These are phyloP conservation scores for Mycena olivaceomarginata DNA, from an alignment of 768 basidiomycete genomes.

Conservation along the genomic window DNA sequence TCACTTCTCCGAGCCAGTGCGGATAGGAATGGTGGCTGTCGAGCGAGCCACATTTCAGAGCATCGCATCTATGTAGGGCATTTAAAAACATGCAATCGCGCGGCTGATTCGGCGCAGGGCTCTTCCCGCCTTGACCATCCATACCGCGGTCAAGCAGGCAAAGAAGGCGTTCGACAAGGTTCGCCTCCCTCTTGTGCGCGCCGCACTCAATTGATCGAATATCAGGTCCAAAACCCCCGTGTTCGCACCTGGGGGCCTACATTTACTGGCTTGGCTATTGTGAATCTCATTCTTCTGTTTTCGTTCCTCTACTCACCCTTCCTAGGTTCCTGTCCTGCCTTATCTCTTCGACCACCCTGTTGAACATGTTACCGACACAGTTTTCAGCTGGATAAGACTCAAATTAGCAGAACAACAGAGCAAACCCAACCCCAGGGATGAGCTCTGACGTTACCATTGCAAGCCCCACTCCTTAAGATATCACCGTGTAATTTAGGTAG, in stretches of 20 bases:
- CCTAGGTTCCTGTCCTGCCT: slow-evolving; percentile 76
- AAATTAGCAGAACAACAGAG: slow-evolving; percentile 66
- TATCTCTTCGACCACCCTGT: slow-evolving; percentile 90
- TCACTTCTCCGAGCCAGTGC: slow-evolving; percentile 81
- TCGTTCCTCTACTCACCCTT: background rate
- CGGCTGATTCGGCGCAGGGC: slow-evolving; percentile 68
- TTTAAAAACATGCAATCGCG: background rate
- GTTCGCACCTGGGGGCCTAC: slow-evolving; percentile 87
- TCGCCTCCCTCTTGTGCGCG: background rate
- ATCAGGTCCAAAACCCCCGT: slow-evolving; percentile 69
- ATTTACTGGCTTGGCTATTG: slow-evolving; percentile 80
- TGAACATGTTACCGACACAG: slow-evolving; percentile 79
- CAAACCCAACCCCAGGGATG: slow-evolving; percentile 52
- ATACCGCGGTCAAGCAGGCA: slow-evolving; percentile 86
- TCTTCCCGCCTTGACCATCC: slow-evolving; percentile 90
- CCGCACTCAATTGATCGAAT: background rate
- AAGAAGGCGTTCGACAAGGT: slow-evolving; percentile 77
- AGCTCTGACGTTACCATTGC: slow-evolving; percentile 50
- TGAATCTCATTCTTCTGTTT: background rate
- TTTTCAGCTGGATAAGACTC: slow-evolving; percentile 83
- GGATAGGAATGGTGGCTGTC: slow-evolving; percentile 81
- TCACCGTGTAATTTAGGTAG: slow-evolving; percentile 9
- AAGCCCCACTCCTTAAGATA: background rate
- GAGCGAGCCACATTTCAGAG: slow-evolving; percentile 89
- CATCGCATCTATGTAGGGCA: slow-evolving; percentile 84